Evolutionary conservation across 2,329 filamentous ascomycete species (phyloP).

Genomic region (Meredithiella fracta): DNA sequence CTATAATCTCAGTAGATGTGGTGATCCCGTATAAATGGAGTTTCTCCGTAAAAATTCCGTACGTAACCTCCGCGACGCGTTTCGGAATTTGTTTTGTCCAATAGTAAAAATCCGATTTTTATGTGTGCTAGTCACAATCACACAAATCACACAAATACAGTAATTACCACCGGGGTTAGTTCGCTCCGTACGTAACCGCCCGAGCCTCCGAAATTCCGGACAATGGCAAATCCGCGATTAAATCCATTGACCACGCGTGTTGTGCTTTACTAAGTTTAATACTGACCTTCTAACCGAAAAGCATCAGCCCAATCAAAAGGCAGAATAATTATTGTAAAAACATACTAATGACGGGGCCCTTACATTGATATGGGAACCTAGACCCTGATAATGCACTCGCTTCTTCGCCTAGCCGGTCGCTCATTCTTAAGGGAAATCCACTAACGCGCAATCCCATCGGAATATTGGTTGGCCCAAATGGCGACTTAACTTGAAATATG

Average conservation of each 20-base stretch:
- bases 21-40: not conserved
- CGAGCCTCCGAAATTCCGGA: not conserved
- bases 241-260: not conserved
- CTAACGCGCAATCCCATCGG: too few species aligned
- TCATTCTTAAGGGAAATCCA: too few species aligned
- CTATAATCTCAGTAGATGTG: not conserved
- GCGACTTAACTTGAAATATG: too few species aligned
- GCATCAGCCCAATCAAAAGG: too few species aligned
- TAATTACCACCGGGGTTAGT: not conserved
- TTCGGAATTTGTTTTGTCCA: too few species aligned
- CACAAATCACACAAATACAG: not conserved
- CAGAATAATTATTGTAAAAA: too few species aligned
- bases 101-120: not conserved
- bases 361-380: not conserved
- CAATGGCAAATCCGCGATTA: not conserved
- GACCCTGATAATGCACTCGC: not conserved
- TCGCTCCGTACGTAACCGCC: not conserved
- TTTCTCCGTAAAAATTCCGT: not conserved
- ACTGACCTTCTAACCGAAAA: too few species aligned
- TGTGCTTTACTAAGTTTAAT: too few species aligned
- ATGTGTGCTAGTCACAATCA: not conserved
- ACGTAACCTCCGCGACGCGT: not conserved
- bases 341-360: too few species aligned
- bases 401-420: too few species aligned
- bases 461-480: too few species aligned